Conservation (phyloP, 805 yeast species). For the Phaffomyces antillensis region DNA sequence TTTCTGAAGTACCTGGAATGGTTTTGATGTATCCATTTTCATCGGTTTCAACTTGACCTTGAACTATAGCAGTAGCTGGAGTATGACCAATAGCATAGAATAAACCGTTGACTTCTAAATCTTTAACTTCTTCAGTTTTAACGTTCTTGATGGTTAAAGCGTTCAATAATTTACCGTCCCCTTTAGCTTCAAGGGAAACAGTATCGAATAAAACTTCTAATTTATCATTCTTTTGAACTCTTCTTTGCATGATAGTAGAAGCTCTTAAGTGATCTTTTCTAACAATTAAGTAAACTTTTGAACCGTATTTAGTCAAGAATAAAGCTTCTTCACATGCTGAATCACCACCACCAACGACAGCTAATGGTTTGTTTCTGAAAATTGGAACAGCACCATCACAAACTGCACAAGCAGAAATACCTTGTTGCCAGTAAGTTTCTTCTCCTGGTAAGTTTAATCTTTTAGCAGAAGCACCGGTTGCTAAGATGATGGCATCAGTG, state of each 20-base stretch:
- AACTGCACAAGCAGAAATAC: constrained; percentile 99
- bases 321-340: constrained; percentile 99
- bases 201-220: constrained; percentile 87
- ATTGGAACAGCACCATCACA: constrained; percentile 99
- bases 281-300: constrained; percentile 88
- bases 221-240: constrained; percentile 78
- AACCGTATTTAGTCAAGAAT: constrained; percentile 94
- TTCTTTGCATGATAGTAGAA: constrained; percentile 93
- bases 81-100: constrained; percentile 97
- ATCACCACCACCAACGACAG: constrained; percentile 99
- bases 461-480: constrained; percentile 98
- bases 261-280: constrained; percentile 95
- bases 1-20: constrained; percentile 79
- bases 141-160: constrained; percentile 61
- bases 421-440: constrained; percentile 97
- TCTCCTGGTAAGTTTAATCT: constrained; percentile 94
- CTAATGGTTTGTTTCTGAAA: constrained; percentile 95
- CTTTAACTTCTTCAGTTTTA: constrained; percentile 59
- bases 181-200: constrained; percentile 81
- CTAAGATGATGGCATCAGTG: constrained; percentile 85
- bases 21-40: constrained; percentile 86
- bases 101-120: constrained; percentile 78
- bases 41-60: constrained; percentile 70
- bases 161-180: constrained; percentile 80
- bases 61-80: constrained; percentile 85